A percentile compares a stretch with the other conserved stretches of the same genome.
phyloP scores from a whole-genome alignment of 768 basidiomycete genomes.

The Clavulina sp. region DNA sequence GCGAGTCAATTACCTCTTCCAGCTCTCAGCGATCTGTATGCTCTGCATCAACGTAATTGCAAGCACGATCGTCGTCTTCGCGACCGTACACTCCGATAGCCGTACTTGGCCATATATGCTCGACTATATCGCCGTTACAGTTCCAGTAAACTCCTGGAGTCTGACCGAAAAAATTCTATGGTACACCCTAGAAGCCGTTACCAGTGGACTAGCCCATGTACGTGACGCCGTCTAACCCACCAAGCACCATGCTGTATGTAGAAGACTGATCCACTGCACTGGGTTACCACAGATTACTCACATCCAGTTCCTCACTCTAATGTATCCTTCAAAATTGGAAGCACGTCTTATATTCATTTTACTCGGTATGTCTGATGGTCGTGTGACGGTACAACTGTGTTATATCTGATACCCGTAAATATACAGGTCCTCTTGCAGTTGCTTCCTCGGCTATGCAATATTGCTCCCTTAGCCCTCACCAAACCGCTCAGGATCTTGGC shows the following conservation, averaged over 20 bases:
- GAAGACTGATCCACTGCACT: conserved; percentile 4
- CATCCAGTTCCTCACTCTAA: conserved; percentile 89
- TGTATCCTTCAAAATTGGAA: conserved; percentile 85
- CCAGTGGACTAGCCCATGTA: conserved; percentile 73
- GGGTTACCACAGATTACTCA: conserved; percentile 60
- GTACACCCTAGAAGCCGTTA: conserved; percentile 76
- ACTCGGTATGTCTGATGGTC: conserved; percentile 35
- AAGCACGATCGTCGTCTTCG: conserved; percentile 58
- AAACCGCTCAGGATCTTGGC: conserved; percentile 34
- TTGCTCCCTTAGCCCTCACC: conserved; percentile 38
- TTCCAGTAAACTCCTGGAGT: conserved; percentile 57
- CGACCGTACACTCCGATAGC: conserved; percentile 40
- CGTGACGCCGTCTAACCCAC: conserved; percentile 13
- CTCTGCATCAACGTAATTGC: conserved; percentile 64
- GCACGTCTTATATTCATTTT: conserved; percentile 69
- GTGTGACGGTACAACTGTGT: background rate
- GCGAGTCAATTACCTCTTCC: conserved; percentile 78
- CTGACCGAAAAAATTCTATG: conserved; percentile 50
- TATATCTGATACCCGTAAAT: background rate
- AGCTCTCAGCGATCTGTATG: conserved; percentile 65
- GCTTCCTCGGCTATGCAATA: conserved; percentile 73
- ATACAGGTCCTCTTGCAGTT: conserved; percentile 62
- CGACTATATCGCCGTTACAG: conserved; percentile 68
- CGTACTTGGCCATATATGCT: conserved; percentile 90
- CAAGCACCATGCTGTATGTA: background rate